These are phyloP conservation scores for Delitschia confertaspora DNA, from an alignment of 495 filamentous ascomycete genomes.

Conservation along the genomic window DNA sequence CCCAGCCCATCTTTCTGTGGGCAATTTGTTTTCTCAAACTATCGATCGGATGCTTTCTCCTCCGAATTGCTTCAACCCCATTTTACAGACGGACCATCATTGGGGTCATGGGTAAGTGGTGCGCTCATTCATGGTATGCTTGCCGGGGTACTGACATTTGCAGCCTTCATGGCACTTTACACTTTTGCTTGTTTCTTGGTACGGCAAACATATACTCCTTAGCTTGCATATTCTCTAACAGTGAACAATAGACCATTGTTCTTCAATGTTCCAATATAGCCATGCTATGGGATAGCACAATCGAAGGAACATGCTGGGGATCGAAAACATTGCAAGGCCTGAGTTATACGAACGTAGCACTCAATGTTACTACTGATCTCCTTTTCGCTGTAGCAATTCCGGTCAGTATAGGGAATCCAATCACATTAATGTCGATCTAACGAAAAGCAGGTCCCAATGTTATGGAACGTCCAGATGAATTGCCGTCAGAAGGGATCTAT, in stretches of 20 bases:
- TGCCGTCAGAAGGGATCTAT: constrained; percentile 12
- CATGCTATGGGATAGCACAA: constrained; percentile 15
- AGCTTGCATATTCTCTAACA: background rate
- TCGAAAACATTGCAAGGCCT: constrained; percentile 9
- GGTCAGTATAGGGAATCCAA: constrained; percentile 24
- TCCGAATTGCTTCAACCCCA: constrained; percentile 25
- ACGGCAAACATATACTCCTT: background rate
- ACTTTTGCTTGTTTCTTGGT: constrained; percentile 24
- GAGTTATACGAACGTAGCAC: constrained; percentile 33
- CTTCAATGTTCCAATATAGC: constrained; percentile 18
- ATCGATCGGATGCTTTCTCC: constrained; percentile 32
- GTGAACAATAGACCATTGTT: constrained; percentile 8
- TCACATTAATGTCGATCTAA: constrained; percentile 2
- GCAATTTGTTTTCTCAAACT: constrained; percentile 28
- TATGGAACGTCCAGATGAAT: constrained; percentile 26
- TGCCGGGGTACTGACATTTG: background rate
- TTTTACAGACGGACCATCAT: constrained; percentile 18
- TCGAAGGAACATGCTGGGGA: constrained; percentile 13
- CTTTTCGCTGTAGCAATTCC: constrained; percentile 40
- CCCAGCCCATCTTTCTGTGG: constrained; percentile 16
- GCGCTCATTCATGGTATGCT: background rate
- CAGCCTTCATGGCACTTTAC: constrained; percentile 29
- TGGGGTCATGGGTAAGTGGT: constrained; percentile 15
- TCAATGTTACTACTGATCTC: constrained; percentile 43
- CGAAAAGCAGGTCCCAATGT: constrained; percentile 17